Percentiles rank a stretch among this genome's conserved stretches.
phyloP scores from a whole-genome alignment of 768 basidiomycete genomes.

The Pisolithus tinctorius region DNA sequence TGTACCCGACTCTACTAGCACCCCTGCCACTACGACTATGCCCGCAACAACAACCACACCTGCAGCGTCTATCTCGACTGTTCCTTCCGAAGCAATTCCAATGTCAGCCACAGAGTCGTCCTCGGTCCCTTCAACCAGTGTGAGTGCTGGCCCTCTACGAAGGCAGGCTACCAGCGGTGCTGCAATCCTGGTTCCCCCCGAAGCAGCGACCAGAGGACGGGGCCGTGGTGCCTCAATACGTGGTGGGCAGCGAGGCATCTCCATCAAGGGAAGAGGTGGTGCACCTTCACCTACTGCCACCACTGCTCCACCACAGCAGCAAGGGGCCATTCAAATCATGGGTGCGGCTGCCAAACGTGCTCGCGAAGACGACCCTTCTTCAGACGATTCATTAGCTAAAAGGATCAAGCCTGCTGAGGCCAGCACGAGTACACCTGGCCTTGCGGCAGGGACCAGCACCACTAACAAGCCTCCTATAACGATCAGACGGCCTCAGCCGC shows the following conservation, averaged over 20 bases:
- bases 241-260: constrained; percentile 21
- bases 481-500: constrained; percentile 25
- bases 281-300: constrained; percentile 23
- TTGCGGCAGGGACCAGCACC: constrained; percentile 8
- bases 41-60: constrained; percentile 15
- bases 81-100: not conserved
- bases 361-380: constrained; percentile 44
- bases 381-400: constrained; percentile 60
- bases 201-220: constrained; percentile 23
- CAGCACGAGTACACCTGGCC: not conserved
- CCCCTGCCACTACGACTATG: constrained; percentile 12
- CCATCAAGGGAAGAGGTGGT: constrained; percentile 23
- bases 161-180: constrained; percentile 19
- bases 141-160: not conserved
- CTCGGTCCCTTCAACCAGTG: not conserved
- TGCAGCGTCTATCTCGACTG: constrained; percentile 18
- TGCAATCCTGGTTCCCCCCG: constrained; percentile 19
- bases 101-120: not conserved
- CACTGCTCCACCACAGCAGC: constrained; percentile 21
- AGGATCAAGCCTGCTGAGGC: constrained; percentile 51
- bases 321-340: constrained; percentile 48
- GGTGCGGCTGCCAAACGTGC: constrained; percentile 62
- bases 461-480: constrained; percentile 27
- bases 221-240: constrained; percentile 24
- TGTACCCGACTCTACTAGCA: constrained; percentile 31